phyloP scores from a whole-genome alignment of 2,329 filamentous ascomycete species.

The Nakataea oryzae region DNA sequence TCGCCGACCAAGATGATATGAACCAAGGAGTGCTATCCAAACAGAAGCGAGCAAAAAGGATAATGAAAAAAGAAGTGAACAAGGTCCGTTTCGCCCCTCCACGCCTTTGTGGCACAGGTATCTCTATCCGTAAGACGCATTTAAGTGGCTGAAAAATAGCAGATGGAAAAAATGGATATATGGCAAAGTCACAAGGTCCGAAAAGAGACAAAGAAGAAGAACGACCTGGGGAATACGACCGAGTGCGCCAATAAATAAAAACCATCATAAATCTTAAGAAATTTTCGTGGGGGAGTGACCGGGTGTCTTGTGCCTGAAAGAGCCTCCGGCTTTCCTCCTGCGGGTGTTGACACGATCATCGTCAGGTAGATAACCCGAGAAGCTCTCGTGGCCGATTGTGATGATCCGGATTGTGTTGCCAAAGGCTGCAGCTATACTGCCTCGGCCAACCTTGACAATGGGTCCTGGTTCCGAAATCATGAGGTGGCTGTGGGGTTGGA shows the following conservation, averaged over 20 bases:
- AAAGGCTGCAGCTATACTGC: conserved; percentile 58
- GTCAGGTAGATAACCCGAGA: conserved; percentile 32
- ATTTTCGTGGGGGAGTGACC: not conserved
- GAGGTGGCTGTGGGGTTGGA: conserved; percentile 32
- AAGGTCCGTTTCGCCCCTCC: not conserved
- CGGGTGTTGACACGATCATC: conserved; percentile 25
- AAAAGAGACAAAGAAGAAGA: not conserved
- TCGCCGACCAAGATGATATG: not conserved
- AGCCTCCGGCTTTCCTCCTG: conserved; percentile 16
- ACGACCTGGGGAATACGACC: not conserved
- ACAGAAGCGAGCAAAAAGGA: no score
- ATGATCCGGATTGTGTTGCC: conserved; percentile 66
- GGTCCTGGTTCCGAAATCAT: conserved; percentile 59
- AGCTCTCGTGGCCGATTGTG: conserved; percentile 54
- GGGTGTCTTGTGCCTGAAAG: not conserved
- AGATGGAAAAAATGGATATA: not conserved
- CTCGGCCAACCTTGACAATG: conserved; percentile 48
- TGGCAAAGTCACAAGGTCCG: not conserved
- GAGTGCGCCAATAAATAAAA: not conserved
- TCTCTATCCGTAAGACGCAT: not conserved
- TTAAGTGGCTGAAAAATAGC: not conserved
- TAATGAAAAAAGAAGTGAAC: not conserved
- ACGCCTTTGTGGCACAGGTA: not conserved
- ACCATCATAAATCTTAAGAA: not conserved
- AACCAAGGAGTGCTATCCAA: not conserved